These are phyloP conservation scores for Xylariomycetidae sp. DNA, from an alignment of 2,329 filamentous ascomycete species.

Conservation along the genomic window DNA sequence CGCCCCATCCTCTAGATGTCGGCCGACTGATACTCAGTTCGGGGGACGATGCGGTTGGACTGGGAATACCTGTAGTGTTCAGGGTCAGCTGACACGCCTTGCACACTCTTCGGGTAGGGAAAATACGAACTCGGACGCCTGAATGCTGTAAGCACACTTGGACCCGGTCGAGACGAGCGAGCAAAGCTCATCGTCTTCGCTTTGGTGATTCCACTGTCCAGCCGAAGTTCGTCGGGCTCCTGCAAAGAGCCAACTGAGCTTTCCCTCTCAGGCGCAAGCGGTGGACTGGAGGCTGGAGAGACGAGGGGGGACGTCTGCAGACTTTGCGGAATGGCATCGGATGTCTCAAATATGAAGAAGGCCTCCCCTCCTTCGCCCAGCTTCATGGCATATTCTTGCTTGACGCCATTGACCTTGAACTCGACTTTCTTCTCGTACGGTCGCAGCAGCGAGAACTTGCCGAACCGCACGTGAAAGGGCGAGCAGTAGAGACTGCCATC, in stretches of 20 bases:
- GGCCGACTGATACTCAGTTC: slow-evolving; percentile 40
- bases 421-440: slow-evolving; percentile 99
- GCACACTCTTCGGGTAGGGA: no score
- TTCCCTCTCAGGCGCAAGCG: slow-evolving; percentile 45
- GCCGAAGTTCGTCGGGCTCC: slow-evolving; percentile 64
- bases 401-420: slow-evolving; percentile 87
- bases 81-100: no score
- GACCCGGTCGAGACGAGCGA: slow-evolving; percentile 37
- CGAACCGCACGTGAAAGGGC: slow-evolving; percentile 97
- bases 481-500: slow-evolving; percentile 88
- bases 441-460: slow-evolving; percentile 92
- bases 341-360: slow-evolving; percentile 97
- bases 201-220: slow-evolving; percentile 48
- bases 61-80: background rate
- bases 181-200: slow-evolving; percentile 32
- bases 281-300: slow-evolving; percentile 81
- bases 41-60: slow-evolving; percentile 47
- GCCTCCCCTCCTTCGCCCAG: slow-evolving; percentile 94
- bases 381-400: slow-evolving; percentile 97
- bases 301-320: slow-evolving; percentile 92
- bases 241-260: slow-evolving; percentile 39
- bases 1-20: slow-evolving; percentile 46
- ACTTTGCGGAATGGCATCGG: slow-evolving; percentile 82
- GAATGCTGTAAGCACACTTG: slow-evolving; percentile 37
- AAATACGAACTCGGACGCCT: no score